Conservation (phyloP, 2,329 filamentous ascomycete species). For the Chalara sp. region DNA sequence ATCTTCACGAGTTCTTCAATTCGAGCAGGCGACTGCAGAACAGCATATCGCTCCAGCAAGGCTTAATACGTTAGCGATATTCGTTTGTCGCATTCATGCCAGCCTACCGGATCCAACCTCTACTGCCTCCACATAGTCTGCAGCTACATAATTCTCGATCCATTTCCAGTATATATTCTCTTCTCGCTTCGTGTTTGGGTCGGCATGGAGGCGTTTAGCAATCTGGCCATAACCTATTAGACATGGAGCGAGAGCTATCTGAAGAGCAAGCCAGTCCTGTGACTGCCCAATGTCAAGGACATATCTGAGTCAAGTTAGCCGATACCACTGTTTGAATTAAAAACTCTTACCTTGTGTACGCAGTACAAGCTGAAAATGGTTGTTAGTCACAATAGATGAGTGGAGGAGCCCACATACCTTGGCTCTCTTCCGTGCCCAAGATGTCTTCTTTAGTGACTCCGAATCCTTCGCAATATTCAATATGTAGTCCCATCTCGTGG, state of each 20-base stretch:
- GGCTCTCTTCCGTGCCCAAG: slow-evolving; percentile 64
- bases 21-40: slow-evolving; percentile 64
- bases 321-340: not conserved
- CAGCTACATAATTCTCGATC: slow-evolving; percentile 82
- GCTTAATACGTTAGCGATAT: slow-evolving; percentile 35
- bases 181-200: slow-evolving; percentile 52
- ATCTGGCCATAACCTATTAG: slow-evolving; percentile 83
- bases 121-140: slow-evolving; percentile 72
- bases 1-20: slow-evolving; percentile 79
- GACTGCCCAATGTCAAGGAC: slow-evolving; percentile 84
- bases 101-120: slow-evolving; percentile 58
- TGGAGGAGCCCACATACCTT: slow-evolving; percentile 42
- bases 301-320: slow-evolving; percentile 44
- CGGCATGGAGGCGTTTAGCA: slow-evolving; percentile 61
- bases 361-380: slow-evolving; percentile 54
- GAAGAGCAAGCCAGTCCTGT: slow-evolving; percentile 81
- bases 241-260: slow-evolving; percentile 79
- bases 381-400: not conserved
- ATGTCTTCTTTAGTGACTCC: slow-evolving; percentile 71
- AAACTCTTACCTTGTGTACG: slow-evolving; percentile 52
- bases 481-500: slow-evolving; percentile 73
- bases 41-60: slow-evolving; percentile 68
- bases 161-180: slow-evolving; percentile 80
- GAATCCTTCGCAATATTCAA: slow-evolving; percentile 76
- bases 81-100: not conserved